Conservation (phyloP, 176 grass and related monocot genomes). For the Panicum miliaceum region DNA sequence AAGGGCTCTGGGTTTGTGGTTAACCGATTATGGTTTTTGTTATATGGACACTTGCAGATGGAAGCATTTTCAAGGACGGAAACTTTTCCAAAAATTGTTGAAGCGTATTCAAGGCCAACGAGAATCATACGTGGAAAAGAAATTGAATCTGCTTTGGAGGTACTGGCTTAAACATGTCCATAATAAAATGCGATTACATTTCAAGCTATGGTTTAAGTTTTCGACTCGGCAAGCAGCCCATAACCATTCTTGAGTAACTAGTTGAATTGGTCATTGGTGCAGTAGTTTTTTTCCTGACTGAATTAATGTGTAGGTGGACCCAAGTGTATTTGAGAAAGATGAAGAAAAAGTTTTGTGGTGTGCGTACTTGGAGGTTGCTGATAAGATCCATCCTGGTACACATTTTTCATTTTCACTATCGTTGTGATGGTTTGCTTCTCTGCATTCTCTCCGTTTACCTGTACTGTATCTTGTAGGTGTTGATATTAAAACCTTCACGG, state of each 20-base stretch:
- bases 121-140: constrained; percentile 89
- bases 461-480: constrained; percentile 52
- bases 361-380: constrained; percentile 63
- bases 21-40: not conserved
- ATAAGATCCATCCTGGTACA: constrained; percentile 82
- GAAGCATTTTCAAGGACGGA: constrained; percentile 73
- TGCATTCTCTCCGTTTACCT: not conserved
- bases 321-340: constrained; percentile 70
- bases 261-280: not conserved
- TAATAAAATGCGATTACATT: not conserved
- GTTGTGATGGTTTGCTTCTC: not conserved
- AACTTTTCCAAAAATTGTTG: constrained; percentile 75
- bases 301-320: constrained; percentile 51
- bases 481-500: constrained; percentile 62
- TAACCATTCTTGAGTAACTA: not conserved
- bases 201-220: not conserved
- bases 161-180: constrained; percentile 18
- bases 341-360: constrained; percentile 82
- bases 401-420: not conserved
- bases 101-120: constrained; percentile 83
- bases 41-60: constrained; percentile 58
- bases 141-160: constrained; percentile 59
- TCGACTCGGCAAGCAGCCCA: not conserved
- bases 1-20: not conserved
- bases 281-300: constrained; percentile 9